Conservation (phyloP, 2,329 filamentous ascomycete species). For the Colletotrichum coccodes region DNA sequence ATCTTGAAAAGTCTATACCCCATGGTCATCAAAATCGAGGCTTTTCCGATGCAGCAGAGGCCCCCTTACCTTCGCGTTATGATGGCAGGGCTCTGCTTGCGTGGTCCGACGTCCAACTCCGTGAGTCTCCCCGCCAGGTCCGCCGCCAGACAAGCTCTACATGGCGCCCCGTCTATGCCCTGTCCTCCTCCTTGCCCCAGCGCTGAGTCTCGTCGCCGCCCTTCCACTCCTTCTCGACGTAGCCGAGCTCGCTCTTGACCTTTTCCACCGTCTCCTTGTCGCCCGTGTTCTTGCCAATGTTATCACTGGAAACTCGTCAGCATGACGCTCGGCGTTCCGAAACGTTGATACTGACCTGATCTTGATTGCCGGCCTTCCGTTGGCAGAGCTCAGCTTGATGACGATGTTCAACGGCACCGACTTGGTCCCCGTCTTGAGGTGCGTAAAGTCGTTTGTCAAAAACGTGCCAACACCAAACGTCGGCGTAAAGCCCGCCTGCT, state of each 20-base stretch:
- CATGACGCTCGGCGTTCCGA: background rate
- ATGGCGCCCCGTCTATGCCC: constrained; percentile 31
- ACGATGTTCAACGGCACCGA: constrained; percentile 96
- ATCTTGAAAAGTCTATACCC: background rate
- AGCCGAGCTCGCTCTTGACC: constrained; percentile 88
- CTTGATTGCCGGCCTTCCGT: constrained; percentile 86
- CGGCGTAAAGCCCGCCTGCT: constrained; percentile 82
- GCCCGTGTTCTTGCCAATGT: constrained; percentile 93
- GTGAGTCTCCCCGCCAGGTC: background rate
- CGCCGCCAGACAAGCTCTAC: constrained; percentile 27
- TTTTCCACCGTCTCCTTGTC: constrained; percentile 80
- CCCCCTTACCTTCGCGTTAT: background rate
- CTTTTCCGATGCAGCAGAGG: background rate
- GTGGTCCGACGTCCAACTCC: fast-evolving
- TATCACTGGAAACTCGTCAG: constrained; percentile 63
- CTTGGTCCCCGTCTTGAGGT: constrained; percentile 78
- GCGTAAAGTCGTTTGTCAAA: constrained; percentile 93
- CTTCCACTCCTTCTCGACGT: constrained; percentile 85
- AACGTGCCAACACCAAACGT: constrained; percentile 96
- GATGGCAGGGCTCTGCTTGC: too few species aligned
- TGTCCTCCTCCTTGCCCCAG: constrained; percentile 72
- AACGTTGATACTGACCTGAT: constrained; percentile 64
- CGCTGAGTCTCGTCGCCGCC: constrained; percentile 85
- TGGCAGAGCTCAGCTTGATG: constrained; percentile 92
- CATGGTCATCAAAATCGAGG: background rate